phyloP scores from a whole-genome alignment of 805 yeast genomes.

The Candida tibetensis region DNA sequence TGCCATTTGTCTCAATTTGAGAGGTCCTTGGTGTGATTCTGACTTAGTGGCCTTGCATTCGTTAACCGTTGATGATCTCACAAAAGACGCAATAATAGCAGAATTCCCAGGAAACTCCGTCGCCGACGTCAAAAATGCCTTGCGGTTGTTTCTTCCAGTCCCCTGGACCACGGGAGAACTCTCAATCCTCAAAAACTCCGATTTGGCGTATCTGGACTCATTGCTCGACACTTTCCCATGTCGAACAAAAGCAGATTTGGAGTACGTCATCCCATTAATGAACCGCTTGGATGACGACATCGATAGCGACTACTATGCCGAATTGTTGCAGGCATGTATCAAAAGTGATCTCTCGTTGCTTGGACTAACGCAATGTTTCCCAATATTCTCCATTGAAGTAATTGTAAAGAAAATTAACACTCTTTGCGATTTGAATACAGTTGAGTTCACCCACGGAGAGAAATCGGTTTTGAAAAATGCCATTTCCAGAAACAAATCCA shows the following conservation, averaged over 20 bases:
- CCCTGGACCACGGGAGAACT: conserved; percentile 8
- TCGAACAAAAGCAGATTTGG: background rate
- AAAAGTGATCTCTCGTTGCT: conserved; percentile 4
- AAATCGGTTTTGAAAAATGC: conserved; percentile 16
- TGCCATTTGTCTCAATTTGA: background rate
- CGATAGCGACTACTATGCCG: background rate
- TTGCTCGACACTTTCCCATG: background rate
- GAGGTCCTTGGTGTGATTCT: background rate
- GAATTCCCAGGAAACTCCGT: background rate
- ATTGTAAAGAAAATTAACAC: conserved; percentile 7
- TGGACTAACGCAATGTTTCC: conserved; percentile 1
- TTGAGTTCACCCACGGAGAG: conserved; percentile 25
- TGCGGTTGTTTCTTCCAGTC: background rate
- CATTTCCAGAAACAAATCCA: conserved; percentile 13
- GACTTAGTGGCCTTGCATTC: conserved; percentile 2
- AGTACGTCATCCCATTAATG: background rate
- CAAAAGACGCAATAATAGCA: background rate
- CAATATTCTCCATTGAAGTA: background rate
- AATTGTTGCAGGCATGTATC: background rate
- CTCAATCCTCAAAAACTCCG: background rate
- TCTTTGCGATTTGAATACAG: background rate
- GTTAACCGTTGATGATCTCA: background rate
- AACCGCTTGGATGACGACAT: background rate
- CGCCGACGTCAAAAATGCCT: background rate
- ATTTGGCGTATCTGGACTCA: background rate